Base-by-base conservation (phyloP, 495 filamentous ascomycete genomes). In the Cenococcum geophilum region DNA sequence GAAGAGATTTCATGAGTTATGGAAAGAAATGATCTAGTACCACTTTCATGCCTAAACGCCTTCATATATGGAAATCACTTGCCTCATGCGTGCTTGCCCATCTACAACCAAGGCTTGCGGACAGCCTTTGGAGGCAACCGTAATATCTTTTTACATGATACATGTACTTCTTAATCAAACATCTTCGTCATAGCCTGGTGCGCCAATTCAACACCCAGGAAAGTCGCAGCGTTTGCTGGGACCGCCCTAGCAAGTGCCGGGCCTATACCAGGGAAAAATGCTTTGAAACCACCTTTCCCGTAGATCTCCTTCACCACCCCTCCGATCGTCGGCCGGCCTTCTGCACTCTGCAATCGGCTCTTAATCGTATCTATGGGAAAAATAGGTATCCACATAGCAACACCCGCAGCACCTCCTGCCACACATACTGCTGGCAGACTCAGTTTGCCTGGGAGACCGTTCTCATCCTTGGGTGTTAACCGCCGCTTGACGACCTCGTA, bases 361-460 rank as follows among this genome's bases (percentile, higher is more conserved):
- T 99, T 99, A 74, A 99, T 84, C 0, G 93, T 99, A 70, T 99
- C 93, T 57, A 99, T 80, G 5, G 93, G 93, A 82, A 99, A 99
- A 20, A 99, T 91, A 23, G 95, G 90, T 62, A 97, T 89, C 93
- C 93, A 99, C 95, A 99, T 99, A 22, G 93, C 91, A 51, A 99
- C 85, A 68, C 93, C 93, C 0, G 93, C 93, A 0, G 85, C 87
- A 49, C 89, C 93, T 60, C 93, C 93, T 0, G 93, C 93, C 37
- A 82, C 79, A 63, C 89, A 85, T n/a, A 99, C 82, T 4, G 93
- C 95, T 3, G 81, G 72, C 62, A 97, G 74, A 55, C 88, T 91
- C 49, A 97, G 76, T 64, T 92, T 77, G 40, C 85, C 86, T 12
- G 80, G 85, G 16, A 84, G 74, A 58, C 89, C 86, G 10, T 77